Base-by-base conservation (phyloP, 768 basidiomycete genomes). In the Mycena chlorophos region DNA sequence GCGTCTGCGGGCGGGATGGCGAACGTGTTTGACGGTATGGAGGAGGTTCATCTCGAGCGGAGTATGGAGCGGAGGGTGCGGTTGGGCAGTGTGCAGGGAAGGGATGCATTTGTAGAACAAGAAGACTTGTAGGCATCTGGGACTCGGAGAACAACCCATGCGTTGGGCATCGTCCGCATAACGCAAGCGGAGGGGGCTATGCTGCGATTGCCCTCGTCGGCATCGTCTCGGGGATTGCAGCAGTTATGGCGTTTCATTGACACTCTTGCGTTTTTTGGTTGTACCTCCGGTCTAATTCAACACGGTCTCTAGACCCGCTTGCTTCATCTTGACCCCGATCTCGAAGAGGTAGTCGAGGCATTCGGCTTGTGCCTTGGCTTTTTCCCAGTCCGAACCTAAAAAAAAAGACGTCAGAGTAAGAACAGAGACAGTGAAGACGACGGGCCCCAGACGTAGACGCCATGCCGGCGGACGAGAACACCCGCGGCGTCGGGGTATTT, bases 321-420 rank as follows among this genome's bases (percentile, higher is more conserved):
- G 69, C 65, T 82, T 87, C 88, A 90, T 89, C 72, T 88, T 89
- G 51, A 92, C 89, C 12, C 82, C 87, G 48, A 94, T 85, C 68
- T 95, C 93, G 62, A 94, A 92, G 17, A 95, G 78, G 71, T 94
- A 95, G 67, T 95, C 93, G 27, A 94, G 79, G 68, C 93, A 95
- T 78, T 94, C 91, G 1, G 89, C 84, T 65, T 94, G 91, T 0
- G 90, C 90, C 72, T 94, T 94, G 8, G 91, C 91, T 67, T 89
- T 91, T 70, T 91, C 83, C 91, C 91, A 94, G 66, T 89, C 83
- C 45, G 76, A 66, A 19, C 80, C 83, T 85, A 55, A 53, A 46
- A 19, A 40, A 50, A 38, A 26, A 5, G 51, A 39, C 54, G 29
- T 23, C 46, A 63, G 48, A 5, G 59, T 30, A 1, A 39, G 16